Evolutionary conservation across 2,329 filamentous ascomycete species (phyloP).

Genomic region (Aspergillus terreus): DNA sequence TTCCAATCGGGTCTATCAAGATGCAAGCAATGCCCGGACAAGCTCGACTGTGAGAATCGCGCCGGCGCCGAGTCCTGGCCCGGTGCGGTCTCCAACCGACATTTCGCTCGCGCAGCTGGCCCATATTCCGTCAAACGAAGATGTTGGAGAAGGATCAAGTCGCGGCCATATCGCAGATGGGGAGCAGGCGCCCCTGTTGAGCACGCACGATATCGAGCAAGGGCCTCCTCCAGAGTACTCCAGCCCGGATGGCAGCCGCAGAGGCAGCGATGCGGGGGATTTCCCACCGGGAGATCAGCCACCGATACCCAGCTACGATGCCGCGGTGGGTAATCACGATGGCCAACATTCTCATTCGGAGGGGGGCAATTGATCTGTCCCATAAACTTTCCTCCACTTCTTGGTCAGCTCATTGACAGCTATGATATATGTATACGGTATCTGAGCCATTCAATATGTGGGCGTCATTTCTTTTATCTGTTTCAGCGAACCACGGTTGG

Average conservation of each 20-base stretch:
- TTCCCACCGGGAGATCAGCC: constrained; percentile 54
- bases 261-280: constrained; percentile 49
- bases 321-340: constrained; percentile 55
- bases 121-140: constrained; percentile 62
- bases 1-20: constrained; percentile 42
- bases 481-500: constrained; percentile 29
- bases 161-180: constrained; percentile 29
- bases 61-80: constrained; percentile 79
- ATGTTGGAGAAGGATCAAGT: constrained; percentile 70
- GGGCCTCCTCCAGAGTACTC: constrained; percentile 49
- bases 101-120: constrained; percentile 89
- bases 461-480: constrained; percentile 9
- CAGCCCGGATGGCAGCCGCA: constrained; percentile 51
- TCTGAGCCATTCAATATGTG: constrained; percentile 6
- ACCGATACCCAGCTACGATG: constrained; percentile 79
- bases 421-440: constrained; percentile 9
- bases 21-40: constrained; percentile 67
- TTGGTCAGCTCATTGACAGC: constrained; percentile 3
- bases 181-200: constrained; percentile 21
- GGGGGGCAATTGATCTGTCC: constrained; percentile 1
- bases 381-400: background rate
- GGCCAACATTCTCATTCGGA: constrained; percentile 1
- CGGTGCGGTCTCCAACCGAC: constrained; percentile 85
- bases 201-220: constrained; percentile 27
- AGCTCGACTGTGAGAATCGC: constrained; percentile 73